These are phyloP conservation scores for Raffaelea albimanens DNA, from an alignment of 2,329 filamentous ascomycete genomes.

Conservation along the genomic window DNA sequence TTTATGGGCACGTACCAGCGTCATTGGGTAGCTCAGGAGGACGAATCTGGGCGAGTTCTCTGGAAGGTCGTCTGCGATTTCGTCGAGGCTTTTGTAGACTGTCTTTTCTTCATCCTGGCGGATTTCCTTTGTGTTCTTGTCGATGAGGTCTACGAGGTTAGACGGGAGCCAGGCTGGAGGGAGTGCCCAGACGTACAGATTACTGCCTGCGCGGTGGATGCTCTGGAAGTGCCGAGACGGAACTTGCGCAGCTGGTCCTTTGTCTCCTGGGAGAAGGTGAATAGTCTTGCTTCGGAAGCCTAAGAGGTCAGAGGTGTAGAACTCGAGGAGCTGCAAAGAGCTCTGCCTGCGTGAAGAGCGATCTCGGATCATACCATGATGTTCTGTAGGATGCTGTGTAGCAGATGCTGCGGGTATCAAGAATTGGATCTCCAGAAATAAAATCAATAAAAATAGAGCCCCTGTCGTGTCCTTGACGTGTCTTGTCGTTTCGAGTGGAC, in stretches of 20 bases:
- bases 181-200: constrained; percentile 69
- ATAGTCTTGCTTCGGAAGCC: constrained; percentile 78
- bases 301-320: constrained; percentile 12
- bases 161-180: neutral
- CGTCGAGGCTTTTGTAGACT: constrained; percentile 71
- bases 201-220: constrained; percentile 78
- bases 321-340: neutral
- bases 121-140: constrained; percentile 85
- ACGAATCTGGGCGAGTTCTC: constrained; percentile 87
- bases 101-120: constrained; percentile 66
- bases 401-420: too few species aligned
- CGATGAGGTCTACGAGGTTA: constrained; percentile 54
- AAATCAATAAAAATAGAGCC: too few species aligned
- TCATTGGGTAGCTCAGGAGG: constrained; percentile 83
- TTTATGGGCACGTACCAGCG: constrained; percentile 46
- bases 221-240: constrained; percentile 78
- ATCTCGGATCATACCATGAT: too few species aligned
- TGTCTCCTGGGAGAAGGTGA: constrained; percentile 85
- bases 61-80: constrained; percentile 80
- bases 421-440: too few species aligned
- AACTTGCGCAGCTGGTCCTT: constrained; percentile 90
- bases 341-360: too few species aligned
- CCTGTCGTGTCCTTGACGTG: too few species aligned
- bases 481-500: too few species aligned
- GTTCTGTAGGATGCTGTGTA: too few species aligned